These are phyloP conservation scores for Botrytis porri DNA, from an alignment of 2,329 filamentous ascomycete species.

Conservation along the genomic window DNA sequence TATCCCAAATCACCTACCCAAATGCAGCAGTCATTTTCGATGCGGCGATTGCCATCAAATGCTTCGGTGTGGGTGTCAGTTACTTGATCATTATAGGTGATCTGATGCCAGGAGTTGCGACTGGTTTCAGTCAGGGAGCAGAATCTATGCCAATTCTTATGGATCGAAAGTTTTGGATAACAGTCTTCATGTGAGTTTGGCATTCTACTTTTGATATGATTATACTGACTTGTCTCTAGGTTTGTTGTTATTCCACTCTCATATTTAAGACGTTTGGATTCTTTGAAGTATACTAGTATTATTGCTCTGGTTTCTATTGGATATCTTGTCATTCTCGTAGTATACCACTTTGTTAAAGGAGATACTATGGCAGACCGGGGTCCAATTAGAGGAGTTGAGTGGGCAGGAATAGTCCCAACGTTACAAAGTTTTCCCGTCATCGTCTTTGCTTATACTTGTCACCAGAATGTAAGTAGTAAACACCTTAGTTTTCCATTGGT, in stretches of 20 bases:
- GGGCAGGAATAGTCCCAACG: constrained; percentile 74
- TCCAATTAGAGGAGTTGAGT: constrained; percentile 71
- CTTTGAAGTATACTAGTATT: constrained; percentile 94
- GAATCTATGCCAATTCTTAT: constrained; percentile 70
- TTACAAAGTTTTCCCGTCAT: constrained; percentile 90
- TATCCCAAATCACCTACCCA: constrained; percentile 94
- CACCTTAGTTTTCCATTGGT: no score
- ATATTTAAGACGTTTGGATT: constrained; percentile 87
- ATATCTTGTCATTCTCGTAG: constrained; percentile 87
- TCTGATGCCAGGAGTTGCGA: constrained; percentile 90
- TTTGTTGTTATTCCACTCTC: constrained; percentile 91
- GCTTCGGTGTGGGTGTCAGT: constrained; percentile 94
- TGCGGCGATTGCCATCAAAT: constrained; percentile 93
- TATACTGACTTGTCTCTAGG: constrained; percentile 44
- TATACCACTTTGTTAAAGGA: constrained; percentile 81
- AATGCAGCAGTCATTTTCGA: constrained; percentile 96
- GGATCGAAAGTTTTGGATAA: constrained; percentile 96
- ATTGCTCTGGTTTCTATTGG: constrained; percentile 89
- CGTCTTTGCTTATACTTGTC: constrained; percentile 98
- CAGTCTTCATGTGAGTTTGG: constrained; percentile 76
- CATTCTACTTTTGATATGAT: neutral
- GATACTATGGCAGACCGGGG: constrained; percentile 74
- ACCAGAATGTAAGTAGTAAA: constrained; percentile 73
- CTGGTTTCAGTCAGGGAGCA: constrained; percentile 68
- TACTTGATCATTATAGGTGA: constrained; percentile 99